Percentiles rank a stretch among this genome's conserved stretches.
These are phyloP conservation scores for Maudiozyma barnettii DNA, from an alignment of 805 yeast genomes.

Conservation along the genomic window DNA sequence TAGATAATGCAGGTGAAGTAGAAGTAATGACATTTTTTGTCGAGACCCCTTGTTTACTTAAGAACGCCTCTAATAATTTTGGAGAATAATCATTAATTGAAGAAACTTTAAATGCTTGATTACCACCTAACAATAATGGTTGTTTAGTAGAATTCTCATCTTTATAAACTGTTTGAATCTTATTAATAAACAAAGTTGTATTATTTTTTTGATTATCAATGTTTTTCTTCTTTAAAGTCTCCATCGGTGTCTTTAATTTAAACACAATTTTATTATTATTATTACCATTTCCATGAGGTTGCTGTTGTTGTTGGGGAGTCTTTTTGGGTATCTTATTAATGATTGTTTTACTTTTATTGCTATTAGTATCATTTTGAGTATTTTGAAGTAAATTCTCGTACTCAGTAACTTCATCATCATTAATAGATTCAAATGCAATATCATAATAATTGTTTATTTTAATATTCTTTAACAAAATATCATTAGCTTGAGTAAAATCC, in stretches of 20 bases:
- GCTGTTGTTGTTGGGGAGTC: not conserved
- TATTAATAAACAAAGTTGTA: not conserved
- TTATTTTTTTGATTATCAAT: not conserved
- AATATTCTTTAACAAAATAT: not conserved
- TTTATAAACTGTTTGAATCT: not conserved
- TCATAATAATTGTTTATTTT: not conserved
- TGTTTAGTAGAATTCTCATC: constrained; percentile 6
- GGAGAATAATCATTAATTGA: constrained; percentile 1
- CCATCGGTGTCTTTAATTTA: constrained; percentile 9
- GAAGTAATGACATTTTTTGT: not conserved
- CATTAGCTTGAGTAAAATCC: not conserved
- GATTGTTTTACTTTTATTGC: constrained; percentile 10
- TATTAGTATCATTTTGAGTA: not conserved
- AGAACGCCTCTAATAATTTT: constrained; percentile 1
- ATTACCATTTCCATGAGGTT: not conserved
- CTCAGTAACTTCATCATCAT: constrained; percentile 6
- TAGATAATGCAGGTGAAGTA: not conserved
- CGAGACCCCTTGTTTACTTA: not conserved
- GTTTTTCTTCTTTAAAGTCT: not conserved
- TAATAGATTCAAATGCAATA: not conserved
- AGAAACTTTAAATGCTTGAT: not conserved
- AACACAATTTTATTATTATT: constrained; percentile 5
- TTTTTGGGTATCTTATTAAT: constrained; percentile 9
- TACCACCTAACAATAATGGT: constrained; percentile 10
- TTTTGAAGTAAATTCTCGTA: not conserved